Conservation (phyloP, 768 basidiomycete genomes). For the Naganishia vaughanmartiniae region DNA sequence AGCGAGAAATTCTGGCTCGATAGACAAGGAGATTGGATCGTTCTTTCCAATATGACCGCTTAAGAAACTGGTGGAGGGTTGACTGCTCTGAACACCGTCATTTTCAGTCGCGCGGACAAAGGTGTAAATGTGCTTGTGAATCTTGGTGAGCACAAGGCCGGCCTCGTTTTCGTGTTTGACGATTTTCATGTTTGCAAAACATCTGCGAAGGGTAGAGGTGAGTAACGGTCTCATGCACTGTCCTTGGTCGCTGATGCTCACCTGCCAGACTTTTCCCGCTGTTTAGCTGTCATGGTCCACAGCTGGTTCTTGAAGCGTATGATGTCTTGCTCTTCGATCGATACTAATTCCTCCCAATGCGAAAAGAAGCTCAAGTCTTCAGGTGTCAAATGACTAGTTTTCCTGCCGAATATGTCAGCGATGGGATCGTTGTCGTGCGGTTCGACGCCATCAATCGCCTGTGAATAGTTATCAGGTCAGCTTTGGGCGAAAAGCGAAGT, state of each 20-base stretch:
- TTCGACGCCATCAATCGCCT: slow-evolving; percentile 69
- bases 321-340: slow-evolving; percentile 82
- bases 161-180: slow-evolving; percentile 52
- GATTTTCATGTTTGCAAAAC: slow-evolving; percentile 76
- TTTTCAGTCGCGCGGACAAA: slow-evolving; percentile 55
- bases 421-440: slow-evolving; percentile 55
- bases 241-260: slow-evolving; percentile 35
- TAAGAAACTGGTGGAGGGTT: slow-evolving; percentile 57
- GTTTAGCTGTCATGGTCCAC: slow-evolving; percentile 81
- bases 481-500: not conserved
- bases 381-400: slow-evolving; percentile 74
- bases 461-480: not conserved
- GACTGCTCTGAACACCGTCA: slow-evolving; percentile 18
- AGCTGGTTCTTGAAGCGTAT: slow-evolving; percentile 81
- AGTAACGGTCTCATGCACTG: not conserved
- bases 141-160: slow-evolving; percentile 59
- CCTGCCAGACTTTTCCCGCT: slow-evolving; percentile 76
- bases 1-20: slow-evolving; percentile 81
- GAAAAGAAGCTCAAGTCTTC: slow-evolving; percentile 75
- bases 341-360: slow-evolving; percentile 81
- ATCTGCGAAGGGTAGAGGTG: slow-evolving; percentile 50
- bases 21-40: slow-evolving; percentile 81
- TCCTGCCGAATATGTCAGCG: slow-evolving; percentile 66
- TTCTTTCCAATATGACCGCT: slow-evolving; percentile 74
- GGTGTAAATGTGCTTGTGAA: slow-evolving; percentile 75